phyloP scores from a whole-genome alignment of 139 green algal species.

The Chlorella vulgaris region DNA sequence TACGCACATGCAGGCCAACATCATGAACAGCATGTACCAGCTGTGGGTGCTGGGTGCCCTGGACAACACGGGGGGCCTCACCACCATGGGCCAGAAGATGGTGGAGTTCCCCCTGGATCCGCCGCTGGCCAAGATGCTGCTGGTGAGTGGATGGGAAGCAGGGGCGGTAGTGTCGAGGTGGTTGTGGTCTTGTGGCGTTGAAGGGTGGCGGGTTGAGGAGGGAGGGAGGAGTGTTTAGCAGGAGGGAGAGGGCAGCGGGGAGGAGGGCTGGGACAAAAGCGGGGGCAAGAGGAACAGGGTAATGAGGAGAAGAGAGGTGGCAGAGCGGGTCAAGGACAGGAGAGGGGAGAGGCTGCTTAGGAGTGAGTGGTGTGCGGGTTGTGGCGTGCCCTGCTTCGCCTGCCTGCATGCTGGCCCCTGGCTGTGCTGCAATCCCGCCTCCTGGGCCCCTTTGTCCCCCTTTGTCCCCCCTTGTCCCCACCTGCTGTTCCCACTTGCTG shows the following conservation, averaged over 20 bases:
- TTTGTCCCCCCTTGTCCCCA: too few species aligned
- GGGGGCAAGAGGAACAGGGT: too few species aligned
- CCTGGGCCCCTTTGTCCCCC: too few species aligned
- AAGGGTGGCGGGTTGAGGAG: not conserved
- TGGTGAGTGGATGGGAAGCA: conserved; percentile 57
- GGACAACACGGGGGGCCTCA: conserved; percentile 84
- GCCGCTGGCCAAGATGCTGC: conserved; percentile 93
- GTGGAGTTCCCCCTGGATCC: conserved; percentile 99
- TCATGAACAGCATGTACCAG: conserved; percentile 97
- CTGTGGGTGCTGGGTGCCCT: conserved; percentile 92
- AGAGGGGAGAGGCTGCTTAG: too few species aligned
- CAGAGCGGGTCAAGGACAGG: too few species aligned
- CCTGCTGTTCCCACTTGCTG: not conserved
- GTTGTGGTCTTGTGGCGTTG: not conserved
- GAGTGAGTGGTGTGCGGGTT: too few species aligned
- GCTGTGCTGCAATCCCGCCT: not conserved
- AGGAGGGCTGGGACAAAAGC: too few species aligned
- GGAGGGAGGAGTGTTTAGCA: not conserved
- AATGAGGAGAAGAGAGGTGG: too few species aligned
- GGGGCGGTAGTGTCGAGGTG: not conserved
- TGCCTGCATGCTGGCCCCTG: too few species aligned
- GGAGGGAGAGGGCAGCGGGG: too few species aligned
- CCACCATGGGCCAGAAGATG: conserved; percentile 79
- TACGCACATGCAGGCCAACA: conserved; percentile 66
- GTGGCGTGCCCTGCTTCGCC: too few species aligned